phyloP scores from a whole-genome alignment of 768 basidiomycete genomes.

The Tricholoma saponaceum region DNA sequence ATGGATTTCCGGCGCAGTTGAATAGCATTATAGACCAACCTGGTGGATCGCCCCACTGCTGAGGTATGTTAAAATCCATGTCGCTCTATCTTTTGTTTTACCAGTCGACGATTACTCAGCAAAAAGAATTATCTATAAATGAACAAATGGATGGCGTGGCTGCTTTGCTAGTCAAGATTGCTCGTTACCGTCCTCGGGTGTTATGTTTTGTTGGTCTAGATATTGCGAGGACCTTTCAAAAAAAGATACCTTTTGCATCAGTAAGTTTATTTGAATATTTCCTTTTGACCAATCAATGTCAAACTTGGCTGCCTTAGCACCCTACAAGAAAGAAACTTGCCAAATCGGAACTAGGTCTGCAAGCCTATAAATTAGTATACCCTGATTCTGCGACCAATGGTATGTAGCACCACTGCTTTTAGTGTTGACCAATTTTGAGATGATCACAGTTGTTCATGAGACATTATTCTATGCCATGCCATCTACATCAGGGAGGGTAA shows the following conservation, averaged over 20 bases:
- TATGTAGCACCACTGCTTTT: not conserved
- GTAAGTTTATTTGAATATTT: constrained; percentile 6
- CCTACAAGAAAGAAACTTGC: constrained; percentile 7
- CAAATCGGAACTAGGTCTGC: constrained; percentile 30
- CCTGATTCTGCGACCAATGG: constrained; percentile 11
- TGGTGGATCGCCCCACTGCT: constrained; percentile 65
- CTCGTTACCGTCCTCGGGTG: constrained; percentile 51
- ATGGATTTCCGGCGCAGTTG: not conserved
- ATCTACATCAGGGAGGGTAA: constrained; percentile 73
- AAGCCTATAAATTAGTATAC: constrained; percentile 49
- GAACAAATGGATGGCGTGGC: constrained; percentile 58
- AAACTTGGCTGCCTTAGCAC: not conserved
- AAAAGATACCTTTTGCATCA: constrained; percentile 16
- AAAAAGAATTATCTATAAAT: constrained; percentile 46
- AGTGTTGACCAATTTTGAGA: not conserved
- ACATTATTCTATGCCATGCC: constrained; percentile 76
- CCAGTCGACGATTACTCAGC: constrained; percentile 25
- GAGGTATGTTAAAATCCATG: constrained; percentile 27
- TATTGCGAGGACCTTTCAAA: constrained; percentile 43
- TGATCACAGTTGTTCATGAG: constrained; percentile 26
- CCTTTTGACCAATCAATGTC: not conserved
- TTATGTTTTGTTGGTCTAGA: constrained; percentile 78
- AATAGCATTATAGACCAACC: constrained; percentile 58
- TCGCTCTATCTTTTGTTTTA: not conserved
- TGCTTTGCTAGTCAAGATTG: constrained; percentile 55